Percentiles rank a stretch among this genome's conserved stretches.
phyloP scores from a whole-genome alignment of 2,329 filamentous ascomycete genomes.

The Sporothrix pseudoabietina region DNA sequence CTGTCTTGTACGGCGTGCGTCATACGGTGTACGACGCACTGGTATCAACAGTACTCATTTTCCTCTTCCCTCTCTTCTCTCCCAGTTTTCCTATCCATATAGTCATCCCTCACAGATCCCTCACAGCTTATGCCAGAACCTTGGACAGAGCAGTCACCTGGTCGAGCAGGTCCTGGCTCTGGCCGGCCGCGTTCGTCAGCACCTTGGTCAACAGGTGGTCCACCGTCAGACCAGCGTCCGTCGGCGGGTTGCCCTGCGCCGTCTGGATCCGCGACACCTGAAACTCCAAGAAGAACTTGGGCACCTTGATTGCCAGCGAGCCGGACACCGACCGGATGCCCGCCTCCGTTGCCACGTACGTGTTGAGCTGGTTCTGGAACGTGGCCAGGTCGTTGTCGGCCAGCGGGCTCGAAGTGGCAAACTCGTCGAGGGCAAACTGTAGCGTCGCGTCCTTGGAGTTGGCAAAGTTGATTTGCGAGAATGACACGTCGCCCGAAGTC shows the following conservation, averaged over 20 bases:
- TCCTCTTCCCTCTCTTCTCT: neutral
- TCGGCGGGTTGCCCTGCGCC: slow-evolving; percentile 58
- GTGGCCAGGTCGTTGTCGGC: slow-evolving; percentile 52
- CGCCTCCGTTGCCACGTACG: slow-evolving; percentile 62
- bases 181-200: slow-evolving; percentile 55
- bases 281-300: slow-evolving; percentile 64
- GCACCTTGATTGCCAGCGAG: slow-evolving; percentile 59
- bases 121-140: slow-evolving; percentile 30
- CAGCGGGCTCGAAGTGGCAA: slow-evolving; percentile 55
- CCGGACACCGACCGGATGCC: slow-evolving; percentile 58
- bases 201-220: slow-evolving; percentile 62
- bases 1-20: neutral
- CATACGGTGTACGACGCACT: neutral
- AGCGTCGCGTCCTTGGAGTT: slow-evolving; percentile 52
- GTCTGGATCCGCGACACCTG: slow-evolving; percentile 62
- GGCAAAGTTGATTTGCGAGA: slow-evolving; percentile 60
- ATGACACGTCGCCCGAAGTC: slow-evolving; percentile 52
- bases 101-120: neutral
- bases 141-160: slow-evolving; percentile 52
- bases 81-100: neutral
- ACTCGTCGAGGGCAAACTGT: slow-evolving; percentile 56
- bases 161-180: slow-evolving; percentile 53
- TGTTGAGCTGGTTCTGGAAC: slow-evolving; percentile 58
- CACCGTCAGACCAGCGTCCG: slow-evolving; percentile 55
- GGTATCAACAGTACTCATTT: neutral